Conservation (phyloP, 2,329 filamentous ascomycete genomes). For the Colletotrichum ledebouriae region DNA sequence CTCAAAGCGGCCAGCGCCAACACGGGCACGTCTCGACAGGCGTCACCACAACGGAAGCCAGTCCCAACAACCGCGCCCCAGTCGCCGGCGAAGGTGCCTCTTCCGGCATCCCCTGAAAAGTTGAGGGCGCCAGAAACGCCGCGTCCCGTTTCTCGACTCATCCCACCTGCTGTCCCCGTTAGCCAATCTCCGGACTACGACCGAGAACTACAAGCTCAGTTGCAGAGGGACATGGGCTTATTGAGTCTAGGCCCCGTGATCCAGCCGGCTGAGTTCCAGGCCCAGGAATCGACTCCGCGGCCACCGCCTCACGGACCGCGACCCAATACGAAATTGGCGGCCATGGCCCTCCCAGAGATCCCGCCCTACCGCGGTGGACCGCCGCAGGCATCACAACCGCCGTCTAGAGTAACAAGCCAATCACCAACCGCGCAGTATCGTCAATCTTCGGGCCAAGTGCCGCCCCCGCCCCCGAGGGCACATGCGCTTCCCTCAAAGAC, state of each 20-base stretch:
- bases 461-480: conserved; percentile 44
- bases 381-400: conserved; percentile 44
- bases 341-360: conserved; percentile 66
- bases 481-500: conserved; percentile 49
- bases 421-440: conserved; percentile 43
- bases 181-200: conserved; percentile 72
- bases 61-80: conserved; percentile 54
- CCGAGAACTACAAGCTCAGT: conserved; percentile 70
- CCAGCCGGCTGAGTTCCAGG: conserved; percentile 41
- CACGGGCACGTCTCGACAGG: conserved; percentile 65
- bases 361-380: conserved; percentile 63
- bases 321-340: conserved; percentile 54
- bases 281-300: conserved; percentile 40
- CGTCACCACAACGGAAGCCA: conserved; percentile 72
- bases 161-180: conserved; percentile 58
- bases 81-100: conserved; percentile 72
- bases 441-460: conserved; percentile 41
- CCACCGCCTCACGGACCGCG: conserved; percentile 49
- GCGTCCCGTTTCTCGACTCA: conserved; percentile 58
- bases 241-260: conserved; percentile 63
- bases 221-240: conserved; percentile 73
- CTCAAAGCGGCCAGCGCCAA: conserved; percentile 65
- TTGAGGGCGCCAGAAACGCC: conserved; percentile 60
- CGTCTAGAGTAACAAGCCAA: conserved; percentile 46
- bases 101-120: conserved; percentile 72